A percentile compares a stretch with the other conserved stretches of the same genome.
These are phyloP conservation scores for Colletotrichum caudatum DNA, from an alignment of 2,329 filamentous ascomycete genomes.

Conservation along the genomic window DNA sequence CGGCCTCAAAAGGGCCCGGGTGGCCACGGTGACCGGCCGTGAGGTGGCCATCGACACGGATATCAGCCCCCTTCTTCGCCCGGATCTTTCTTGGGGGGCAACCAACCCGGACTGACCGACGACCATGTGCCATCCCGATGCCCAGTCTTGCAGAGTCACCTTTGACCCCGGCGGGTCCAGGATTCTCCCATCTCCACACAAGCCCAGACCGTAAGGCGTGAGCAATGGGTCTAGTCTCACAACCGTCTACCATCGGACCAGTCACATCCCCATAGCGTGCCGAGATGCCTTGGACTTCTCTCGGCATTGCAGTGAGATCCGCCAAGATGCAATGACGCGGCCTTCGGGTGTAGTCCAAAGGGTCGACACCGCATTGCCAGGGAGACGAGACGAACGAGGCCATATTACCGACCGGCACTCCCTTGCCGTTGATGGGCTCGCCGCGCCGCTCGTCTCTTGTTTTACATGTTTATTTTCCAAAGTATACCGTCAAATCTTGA, in stretches of 20 bases:
- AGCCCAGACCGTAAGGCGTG: constrained; percentile 30
- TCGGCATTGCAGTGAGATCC: constrained; percentile 31
- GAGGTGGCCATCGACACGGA: neutral
- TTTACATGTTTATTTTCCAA: neutral
- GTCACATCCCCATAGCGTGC: constrained; percentile 25
- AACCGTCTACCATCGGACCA: constrained; percentile 18
- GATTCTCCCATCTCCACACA: neutral
- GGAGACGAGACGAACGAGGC: neutral
- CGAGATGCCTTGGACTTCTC: constrained; percentile 29
- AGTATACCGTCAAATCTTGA: constrained; percentile 15
- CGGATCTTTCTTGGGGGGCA: neutral
- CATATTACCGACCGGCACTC: constrained; percentile 11
- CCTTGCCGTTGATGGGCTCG: neutral
- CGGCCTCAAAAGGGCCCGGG: constrained; percentile 17
- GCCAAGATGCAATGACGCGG: constrained; percentile 41
- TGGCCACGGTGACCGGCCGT: constrained; percentile 12
- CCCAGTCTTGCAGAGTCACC: neutral
- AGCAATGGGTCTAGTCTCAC: constrained; percentile 18
- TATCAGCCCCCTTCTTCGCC: constrained; percentile 4
- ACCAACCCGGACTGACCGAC: constrained; percentile 23
- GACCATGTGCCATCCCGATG: constrained; percentile 24
- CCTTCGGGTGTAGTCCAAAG: constrained; percentile 17
- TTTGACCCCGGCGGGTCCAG: constrained; percentile 6
- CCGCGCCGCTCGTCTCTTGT: neutral
- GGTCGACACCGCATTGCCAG: neutral